Conservation (phyloP, 169 alveolate genomes). For the Plasmodium billcollinsi region DNA sequence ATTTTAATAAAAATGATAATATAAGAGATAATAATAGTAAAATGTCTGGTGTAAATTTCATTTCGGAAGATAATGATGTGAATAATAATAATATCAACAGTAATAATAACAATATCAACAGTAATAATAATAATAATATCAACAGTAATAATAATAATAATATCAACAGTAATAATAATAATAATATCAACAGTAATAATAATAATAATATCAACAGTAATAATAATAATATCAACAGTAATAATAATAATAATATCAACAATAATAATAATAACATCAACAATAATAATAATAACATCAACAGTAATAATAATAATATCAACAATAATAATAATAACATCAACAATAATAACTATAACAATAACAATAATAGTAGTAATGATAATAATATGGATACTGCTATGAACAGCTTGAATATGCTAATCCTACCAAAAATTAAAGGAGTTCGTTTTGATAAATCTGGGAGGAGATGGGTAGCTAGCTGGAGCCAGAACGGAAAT, state of each 20-base stretch:
- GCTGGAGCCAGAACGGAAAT: constrained; percentile 89
- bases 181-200: background rate
- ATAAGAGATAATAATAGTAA: no score
- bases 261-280: background rate
- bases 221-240: no score
- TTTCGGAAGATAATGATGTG: no score
- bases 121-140: background rate
- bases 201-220: background rate
- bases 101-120: background rate
- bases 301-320: background rate
- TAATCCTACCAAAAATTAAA: constrained; percentile 72
- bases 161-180: background rate
- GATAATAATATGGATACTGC: constrained; percentile 1
- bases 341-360: background rate
- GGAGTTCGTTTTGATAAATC: constrained; percentile 88
- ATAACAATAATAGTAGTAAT: constrained; percentile 2
- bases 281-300: background rate
- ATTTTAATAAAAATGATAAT: no score
- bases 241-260: background rate
- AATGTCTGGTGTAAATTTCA: no score
- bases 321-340: background rate
- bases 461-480: constrained; percentile 87
- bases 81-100: no score
- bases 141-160: constrained; percentile 6
- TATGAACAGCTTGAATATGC: constrained; percentile 29